Conservation (phyloP, 306 rosid genomes). For the Acmispon strigosus region DNA sequence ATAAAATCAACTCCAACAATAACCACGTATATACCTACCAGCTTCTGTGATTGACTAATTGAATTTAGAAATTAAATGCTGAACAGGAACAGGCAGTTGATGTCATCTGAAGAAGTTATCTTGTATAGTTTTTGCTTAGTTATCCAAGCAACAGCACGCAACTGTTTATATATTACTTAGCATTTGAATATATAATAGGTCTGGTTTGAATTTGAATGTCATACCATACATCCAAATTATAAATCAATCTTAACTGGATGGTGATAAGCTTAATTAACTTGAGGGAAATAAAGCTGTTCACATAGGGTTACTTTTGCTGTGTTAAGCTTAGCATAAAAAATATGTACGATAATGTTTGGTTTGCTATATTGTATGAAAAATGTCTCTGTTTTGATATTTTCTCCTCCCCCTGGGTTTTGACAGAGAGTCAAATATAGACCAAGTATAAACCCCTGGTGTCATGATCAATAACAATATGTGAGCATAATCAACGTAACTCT, state of each 20-base stretch:
- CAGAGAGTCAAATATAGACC: slow-evolving; percentile 26
- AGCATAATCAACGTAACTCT: slow-evolving; percentile 14
- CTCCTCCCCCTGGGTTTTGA: slow-evolving; percentile 9
- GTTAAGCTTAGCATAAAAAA: background rate
- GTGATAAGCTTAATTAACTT: background rate
- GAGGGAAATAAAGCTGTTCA: background rate
- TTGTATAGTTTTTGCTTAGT: background rate
- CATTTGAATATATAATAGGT: background rate
- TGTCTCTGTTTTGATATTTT: background rate
- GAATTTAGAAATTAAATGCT: background rate
- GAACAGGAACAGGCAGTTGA: background rate
- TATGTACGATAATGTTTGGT: background rate
- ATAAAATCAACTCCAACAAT: background rate
- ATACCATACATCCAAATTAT: background rate
- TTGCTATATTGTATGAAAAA: background rate
- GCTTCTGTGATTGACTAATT: background rate
- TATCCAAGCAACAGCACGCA: background rate
- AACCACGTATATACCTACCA: background rate
- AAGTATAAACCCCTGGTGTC: background rate
- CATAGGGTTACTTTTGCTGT: slow-evolving; percentile 16
- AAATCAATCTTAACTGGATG: background rate
- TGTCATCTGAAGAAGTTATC: background rate
- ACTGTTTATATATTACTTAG: background rate
- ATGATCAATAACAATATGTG: slow-evolving; percentile 15
- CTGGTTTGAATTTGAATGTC: background rate